These are phyloP conservation scores for Botrytis byssoidea DNA, from an alignment of 2,329 filamentous ascomycete genomes.

Conservation along the genomic window DNA sequence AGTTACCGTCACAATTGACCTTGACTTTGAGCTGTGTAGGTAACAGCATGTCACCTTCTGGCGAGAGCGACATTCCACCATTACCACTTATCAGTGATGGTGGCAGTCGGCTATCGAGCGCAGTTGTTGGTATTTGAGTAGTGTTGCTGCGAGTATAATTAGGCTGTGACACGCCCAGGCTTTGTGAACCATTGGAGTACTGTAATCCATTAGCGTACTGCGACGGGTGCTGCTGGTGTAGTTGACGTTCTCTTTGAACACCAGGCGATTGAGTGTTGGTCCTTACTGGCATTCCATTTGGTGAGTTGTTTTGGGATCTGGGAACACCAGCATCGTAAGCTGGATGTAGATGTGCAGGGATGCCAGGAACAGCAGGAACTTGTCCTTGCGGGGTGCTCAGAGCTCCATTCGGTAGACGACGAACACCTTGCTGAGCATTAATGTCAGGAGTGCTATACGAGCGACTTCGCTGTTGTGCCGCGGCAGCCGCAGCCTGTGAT, in stretches of 20 bases:
- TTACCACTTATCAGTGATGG: slow-evolving; percentile 42
- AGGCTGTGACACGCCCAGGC: slow-evolving; percentile 27
- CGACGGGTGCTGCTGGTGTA: slow-evolving; percentile 42
- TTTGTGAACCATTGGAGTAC: slow-evolving; percentile 29
- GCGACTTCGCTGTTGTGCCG: slow-evolving; percentile 67
- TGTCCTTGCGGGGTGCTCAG: slow-evolving; percentile 37
- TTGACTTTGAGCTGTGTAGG: slow-evolving; percentile 89
- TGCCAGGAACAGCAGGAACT: slow-evolving; percentile 73
- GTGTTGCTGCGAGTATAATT: slow-evolving; percentile 40
- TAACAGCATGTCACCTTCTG: slow-evolving; percentile 50
- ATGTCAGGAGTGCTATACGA: slow-evolving; percentile 97
- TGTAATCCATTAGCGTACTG: slow-evolving; percentile 38
- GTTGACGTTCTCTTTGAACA: slow-evolving; percentile 58
- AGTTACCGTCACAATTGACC: slow-evolving; percentile 88
- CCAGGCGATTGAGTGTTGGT: slow-evolving; percentile 71
- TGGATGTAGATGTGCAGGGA: slow-evolving; percentile 66
- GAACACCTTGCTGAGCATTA: slow-evolving; percentile 57
- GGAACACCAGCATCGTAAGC: slow-evolving; percentile 63
- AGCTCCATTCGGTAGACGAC: slow-evolving; percentile 54
- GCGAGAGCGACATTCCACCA: slow-evolving; percentile 26
- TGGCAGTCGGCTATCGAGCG: slow-evolving; percentile 42
- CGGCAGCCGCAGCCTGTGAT: slow-evolving; percentile 43
- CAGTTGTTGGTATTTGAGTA: slow-evolving; percentile 36
- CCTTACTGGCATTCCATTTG: slow-evolving; percentile 65
- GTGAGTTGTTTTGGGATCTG: slow-evolving; percentile 80